Evolutionary conservation across 2,329 filamentous ascomycete species (phyloP).

Genomic region (Emergomyces orientalis): DNA sequence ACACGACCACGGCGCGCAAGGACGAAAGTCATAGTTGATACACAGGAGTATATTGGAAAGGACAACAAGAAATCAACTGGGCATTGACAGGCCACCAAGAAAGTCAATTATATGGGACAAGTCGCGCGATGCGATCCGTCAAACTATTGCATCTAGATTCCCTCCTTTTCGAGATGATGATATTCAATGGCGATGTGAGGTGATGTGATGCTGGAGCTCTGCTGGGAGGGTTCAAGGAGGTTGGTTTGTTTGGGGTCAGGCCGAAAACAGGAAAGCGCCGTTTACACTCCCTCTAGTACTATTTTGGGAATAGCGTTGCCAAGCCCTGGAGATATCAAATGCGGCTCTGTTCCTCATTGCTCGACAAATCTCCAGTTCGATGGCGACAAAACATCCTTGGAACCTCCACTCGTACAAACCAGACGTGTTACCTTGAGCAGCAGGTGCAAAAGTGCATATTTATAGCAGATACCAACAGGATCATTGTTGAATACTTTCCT

Average conservation of each 20-base stretch:
- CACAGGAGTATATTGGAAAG: neutral
- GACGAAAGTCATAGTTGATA: slow-evolving; percentile 25
- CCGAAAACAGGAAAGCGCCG: slow-evolving; percentile 11
- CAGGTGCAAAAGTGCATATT: neutral
- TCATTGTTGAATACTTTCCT: neutral
- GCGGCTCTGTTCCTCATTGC: neutral
- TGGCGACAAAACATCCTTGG: neutral
- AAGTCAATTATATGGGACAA: neutral
- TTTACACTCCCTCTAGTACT: neutral
- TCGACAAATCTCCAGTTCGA: neutral
- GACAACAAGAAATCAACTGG: neutral
- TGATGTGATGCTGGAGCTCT: neutral
- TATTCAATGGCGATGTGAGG: neutral
- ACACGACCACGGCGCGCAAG: slow-evolving; percentile 25
- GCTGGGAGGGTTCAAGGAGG: slow-evolving; percentile 7
- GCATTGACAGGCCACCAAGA: neutral
- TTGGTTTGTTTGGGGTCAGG: slow-evolving; percentile 10
- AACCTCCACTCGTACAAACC: neutral
- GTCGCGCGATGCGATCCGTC: neutral
- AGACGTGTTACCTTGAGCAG: neutral
- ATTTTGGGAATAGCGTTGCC: slow-evolving; percentile 21
- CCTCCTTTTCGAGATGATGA: neutral
- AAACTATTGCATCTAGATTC: neutral
- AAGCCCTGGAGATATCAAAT: slow-evolving; percentile 4
- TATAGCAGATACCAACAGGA: neutral